Conservation (phyloP, 2,329 filamentous ascomycete species). For the Fusarium heterosporum region DNA sequence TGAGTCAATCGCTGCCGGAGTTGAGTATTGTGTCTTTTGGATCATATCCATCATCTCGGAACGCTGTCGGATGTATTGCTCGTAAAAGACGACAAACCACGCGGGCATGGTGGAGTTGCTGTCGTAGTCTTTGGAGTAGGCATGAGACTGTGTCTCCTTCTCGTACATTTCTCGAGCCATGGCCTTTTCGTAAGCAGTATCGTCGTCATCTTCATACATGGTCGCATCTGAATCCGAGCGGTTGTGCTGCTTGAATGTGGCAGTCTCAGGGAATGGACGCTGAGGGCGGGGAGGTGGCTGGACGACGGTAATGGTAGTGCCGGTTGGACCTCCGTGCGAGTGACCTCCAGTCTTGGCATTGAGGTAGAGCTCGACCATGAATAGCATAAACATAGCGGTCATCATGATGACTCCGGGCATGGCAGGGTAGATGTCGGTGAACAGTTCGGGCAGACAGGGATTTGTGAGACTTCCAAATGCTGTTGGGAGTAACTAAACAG, state of each 20-base stretch:
- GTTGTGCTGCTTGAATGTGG: neutral
- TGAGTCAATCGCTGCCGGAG: slow-evolving; percentile 46
- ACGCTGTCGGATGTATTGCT: slow-evolving; percentile 71
- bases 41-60: slow-evolving; percentile 69
- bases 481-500: slow-evolving; percentile 64
- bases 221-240: slow-evolving; percentile 8
- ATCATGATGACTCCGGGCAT: slow-evolving; percentile 75
- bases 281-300: slow-evolving; percentile 11
- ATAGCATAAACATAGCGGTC: slow-evolving; percentile 69
- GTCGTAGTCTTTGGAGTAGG: slow-evolving; percentile 45
- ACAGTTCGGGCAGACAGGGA: slow-evolving; percentile 69
- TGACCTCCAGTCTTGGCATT: slow-evolving; percentile 70
- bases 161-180: slow-evolving; percentile 56
- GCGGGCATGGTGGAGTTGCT: slow-evolving; percentile 61
- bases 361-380: slow-evolving; percentile 72
- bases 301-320: slow-evolving; percentile 40
- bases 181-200: slow-evolving; percentile 55
- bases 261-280: slow-evolving; percentile 5
- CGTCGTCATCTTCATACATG: slow-evolving; percentile 11
- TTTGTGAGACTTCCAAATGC: slow-evolving; percentile 66
- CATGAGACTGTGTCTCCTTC: slow-evolving; percentile 46
- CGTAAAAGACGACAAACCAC: slow-evolving; percentile 73
- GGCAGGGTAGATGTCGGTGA: slow-evolving; percentile 69
- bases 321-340: slow-evolving; percentile 68
- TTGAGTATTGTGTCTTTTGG: slow-evolving; percentile 45